These are phyloP conservation scores for Citropsis articulata DNA, from an alignment of 345 rosid genomes.

Conservation along the genomic window DNA sequence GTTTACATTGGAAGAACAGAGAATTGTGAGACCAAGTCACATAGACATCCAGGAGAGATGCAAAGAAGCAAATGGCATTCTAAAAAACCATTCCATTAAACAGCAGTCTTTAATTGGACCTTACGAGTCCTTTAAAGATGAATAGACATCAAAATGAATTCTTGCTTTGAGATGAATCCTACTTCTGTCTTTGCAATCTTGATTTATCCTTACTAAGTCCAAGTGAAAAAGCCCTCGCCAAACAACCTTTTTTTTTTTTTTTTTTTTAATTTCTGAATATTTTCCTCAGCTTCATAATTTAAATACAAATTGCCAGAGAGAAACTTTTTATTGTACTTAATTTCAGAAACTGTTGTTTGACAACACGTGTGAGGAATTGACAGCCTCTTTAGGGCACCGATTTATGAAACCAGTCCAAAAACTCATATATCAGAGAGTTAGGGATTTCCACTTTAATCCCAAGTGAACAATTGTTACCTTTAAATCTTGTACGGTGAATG, in stretches of 20 bases:
- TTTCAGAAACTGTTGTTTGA: background rate
- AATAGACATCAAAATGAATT: background rate
- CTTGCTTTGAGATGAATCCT: background rate
- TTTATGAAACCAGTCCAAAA: background rate
- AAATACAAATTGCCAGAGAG: background rate
- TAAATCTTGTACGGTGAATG: conserved; percentile 65
- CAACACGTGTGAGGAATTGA: background rate
- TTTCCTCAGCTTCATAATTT: background rate
- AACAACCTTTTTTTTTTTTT: background rate
- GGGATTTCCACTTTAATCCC: background rate
- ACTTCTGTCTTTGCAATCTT: background rate
- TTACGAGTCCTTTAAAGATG: background rate
- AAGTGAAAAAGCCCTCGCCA: background rate
- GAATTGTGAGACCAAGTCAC: background rate
- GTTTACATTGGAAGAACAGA: background rate
- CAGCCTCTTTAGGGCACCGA: background rate
- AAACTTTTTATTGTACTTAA: background rate
- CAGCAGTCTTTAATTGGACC: background rate
- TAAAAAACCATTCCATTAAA: background rate
- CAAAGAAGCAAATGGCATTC: background rate
- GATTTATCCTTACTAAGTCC: background rate
- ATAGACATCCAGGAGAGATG: background rate
- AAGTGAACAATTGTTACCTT: conserved; percentile 38
- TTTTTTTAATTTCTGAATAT: background rate
- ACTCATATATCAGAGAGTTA: background rate